Evolutionary conservation across 768 basidiomycete genomes (phyloP).

Genomic region (Tulasnella sp.): DNA sequence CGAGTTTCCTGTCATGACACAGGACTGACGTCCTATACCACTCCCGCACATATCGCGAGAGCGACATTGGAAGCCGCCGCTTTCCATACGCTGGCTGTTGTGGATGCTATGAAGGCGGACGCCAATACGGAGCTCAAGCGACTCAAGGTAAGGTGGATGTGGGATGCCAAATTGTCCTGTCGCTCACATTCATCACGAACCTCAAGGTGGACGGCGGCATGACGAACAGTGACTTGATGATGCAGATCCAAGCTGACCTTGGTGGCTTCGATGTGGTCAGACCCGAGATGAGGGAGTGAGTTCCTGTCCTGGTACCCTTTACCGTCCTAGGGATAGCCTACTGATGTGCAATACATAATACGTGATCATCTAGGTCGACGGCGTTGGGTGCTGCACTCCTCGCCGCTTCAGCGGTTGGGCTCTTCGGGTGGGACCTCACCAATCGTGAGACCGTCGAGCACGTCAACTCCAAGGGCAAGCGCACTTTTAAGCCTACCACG

Average conservation of each 20-base stretch:
- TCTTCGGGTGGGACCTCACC: constrained; percentile 87
- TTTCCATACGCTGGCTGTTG: constrained; percentile 89
- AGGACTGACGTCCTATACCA: constrained; percentile 82
- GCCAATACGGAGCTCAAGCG: constrained; percentile 67
- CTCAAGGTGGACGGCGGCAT: constrained; percentile 73
- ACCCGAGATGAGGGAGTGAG: constrained; percentile 94
- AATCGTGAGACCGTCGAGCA: constrained; percentile 72
- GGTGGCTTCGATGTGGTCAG: constrained; percentile 87
- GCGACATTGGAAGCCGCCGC: constrained; percentile 95
- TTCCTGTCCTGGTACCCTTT: constrained; percentile 17
- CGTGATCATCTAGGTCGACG: constrained; percentile 54
- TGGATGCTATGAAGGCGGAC: constrained; percentile 92
- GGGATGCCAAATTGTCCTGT: neutral
- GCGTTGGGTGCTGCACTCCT: constrained; percentile 91
- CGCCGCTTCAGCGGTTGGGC: constrained; percentile 74
- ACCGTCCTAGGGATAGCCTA: neutral
- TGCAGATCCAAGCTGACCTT: constrained; percentile 78
- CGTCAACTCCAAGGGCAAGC: constrained; percentile 79
- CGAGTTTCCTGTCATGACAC: neutral
- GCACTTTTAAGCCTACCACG: constrained; percentile 52
- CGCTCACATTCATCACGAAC: neutral
- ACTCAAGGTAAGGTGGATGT: constrained; percentile 75
- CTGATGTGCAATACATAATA: neutral
- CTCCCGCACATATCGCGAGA: constrained; percentile 83
- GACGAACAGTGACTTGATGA: constrained; percentile 86